Percentiles rank a stretch among this genome's conserved stretches.
Evolutionary conservation across 208 protist genomes (phyloP).

Genomic region (Phytomonas francai): DNA sequence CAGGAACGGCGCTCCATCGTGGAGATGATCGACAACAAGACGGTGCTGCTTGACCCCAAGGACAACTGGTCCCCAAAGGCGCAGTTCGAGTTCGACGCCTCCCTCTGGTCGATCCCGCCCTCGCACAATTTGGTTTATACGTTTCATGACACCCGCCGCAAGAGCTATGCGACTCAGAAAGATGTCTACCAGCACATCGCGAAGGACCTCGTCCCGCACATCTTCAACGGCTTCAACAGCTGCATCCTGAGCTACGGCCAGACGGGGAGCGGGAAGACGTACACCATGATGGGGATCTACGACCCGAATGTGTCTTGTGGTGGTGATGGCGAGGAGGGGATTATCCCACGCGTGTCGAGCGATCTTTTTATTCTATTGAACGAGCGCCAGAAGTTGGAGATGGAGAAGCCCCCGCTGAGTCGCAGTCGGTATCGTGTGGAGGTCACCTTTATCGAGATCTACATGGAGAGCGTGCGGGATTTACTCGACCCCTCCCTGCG

Average conservation of each 20-base stretch:
- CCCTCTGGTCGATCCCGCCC: slow-evolving; percentile 86
- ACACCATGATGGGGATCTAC: slow-evolving; percentile 89
- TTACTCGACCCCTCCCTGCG: slow-evolving; percentile 86
- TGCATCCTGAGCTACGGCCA: slow-evolving; percentile 91
- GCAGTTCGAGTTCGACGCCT: slow-evolving; percentile 87
- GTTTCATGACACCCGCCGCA: slow-evolving; percentile 67
- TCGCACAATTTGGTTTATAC: slow-evolving; percentile 78
- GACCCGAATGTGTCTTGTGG: slow-evolving; percentile 60
- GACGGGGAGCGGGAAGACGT: slow-evolving; percentile 90
- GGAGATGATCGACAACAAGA: slow-evolving; percentile 85
- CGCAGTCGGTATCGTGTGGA: slow-evolving; percentile 74
- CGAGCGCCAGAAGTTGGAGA: slow-evolving; percentile 31
- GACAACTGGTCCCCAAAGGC: slow-evolving; percentile 80
- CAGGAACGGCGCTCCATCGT: slow-evolving; percentile 80
- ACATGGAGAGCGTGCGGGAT: slow-evolving; percentile 96
- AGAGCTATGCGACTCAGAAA: slow-evolving; percentile 71
- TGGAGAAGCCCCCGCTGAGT: slow-evolving; percentile 18
- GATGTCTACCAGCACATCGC: slow-evolving; percentile 90
- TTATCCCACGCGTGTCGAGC: slow-evolving; percentile 88
- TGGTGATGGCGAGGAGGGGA: slow-evolving; percentile 80
- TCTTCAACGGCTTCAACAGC: slow-evolving; percentile 89
- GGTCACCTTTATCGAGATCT: slow-evolving; percentile 96
- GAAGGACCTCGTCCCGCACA: slow-evolving; percentile 86
- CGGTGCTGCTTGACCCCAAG: slow-evolving; percentile 81
- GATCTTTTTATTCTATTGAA: slow-evolving; percentile 80